Evolutionary conservation across 1,284 basidiomycete species (phyloP), one percentile per base, ranked within the genome.

Genomic region (Wallemia hederae): DNA sequence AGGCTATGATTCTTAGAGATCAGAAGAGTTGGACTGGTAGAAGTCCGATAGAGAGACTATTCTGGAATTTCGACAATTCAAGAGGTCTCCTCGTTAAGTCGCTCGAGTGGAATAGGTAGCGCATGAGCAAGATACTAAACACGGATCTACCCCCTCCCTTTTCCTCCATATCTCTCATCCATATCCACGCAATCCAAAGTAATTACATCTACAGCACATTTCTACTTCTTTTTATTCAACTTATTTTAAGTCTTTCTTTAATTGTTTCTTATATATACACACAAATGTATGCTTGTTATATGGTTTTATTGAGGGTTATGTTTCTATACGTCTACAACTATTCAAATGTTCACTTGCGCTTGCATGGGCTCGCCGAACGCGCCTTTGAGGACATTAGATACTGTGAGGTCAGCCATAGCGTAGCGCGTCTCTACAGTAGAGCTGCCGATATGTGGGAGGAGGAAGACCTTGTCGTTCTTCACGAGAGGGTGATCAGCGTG

Each of bases 21-120:
- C 90, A 96, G 71, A 87, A 87, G 71, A 83, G 82, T 67, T 94
- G 89, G 89, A 90, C 80, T 63, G 80, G 80, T 24, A 76, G 86
- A 60, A 87, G 84, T 65, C 80, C 84, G 19, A 89, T 83, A 25
- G 89, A 94, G 69, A 77, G 83, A 58, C 70, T 86, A 62, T 91
- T 91, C 72, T 91, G 85, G 80, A 85, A 83, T 60, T 81, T 81
- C 61, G 85, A 89, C 67, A 81, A 83, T 68, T 83, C 84, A 17
- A 81, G 85, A 64, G 85, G 85, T 72, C 76, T 88, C 65, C 81
- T 81, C 62, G 78, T 80, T 59, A 76, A 84, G 64, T 85, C 83
- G 70, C 80, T 78, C 62, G 83, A 86, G 68, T 88, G 85, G 85
- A 76, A 49, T 49, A 49, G 19, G 22, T 49, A 49, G n/a, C n/a